A percentile compares a stretch with the other conserved stretches of the same genome.
Conservation (phyloP, 495 filamentous ascomycete genomes). For the Xylaria nigripes region DNA sequence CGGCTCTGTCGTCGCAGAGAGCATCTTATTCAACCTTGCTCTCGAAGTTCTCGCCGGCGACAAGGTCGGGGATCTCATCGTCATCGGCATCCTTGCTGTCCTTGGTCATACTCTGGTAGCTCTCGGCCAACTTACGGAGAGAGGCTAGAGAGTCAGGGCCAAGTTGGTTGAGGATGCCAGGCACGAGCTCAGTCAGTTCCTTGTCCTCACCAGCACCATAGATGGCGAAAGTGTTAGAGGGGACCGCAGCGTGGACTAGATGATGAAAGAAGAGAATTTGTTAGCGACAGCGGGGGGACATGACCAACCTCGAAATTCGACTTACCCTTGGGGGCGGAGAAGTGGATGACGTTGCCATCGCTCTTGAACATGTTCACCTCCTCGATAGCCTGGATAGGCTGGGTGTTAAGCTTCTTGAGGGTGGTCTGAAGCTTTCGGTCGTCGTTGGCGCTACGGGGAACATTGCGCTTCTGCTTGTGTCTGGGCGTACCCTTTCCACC, state of each 20-base stretch:
- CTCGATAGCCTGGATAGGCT: conserved; percentile 97
- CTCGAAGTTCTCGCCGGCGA: conserved; percentile 95
- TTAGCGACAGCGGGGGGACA: background rate
- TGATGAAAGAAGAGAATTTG: background rate
- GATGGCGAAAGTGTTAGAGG: conserved; percentile 96
- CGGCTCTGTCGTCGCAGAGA: background rate
- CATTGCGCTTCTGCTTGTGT: conserved; percentile 96
- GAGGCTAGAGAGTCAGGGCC: conserved; percentile 96
- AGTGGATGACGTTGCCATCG: conserved; percentile 99
- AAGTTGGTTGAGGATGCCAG: conserved; percentile 98
- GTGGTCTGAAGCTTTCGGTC: conserved; percentile 98
- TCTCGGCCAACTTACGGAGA: conserved; percentile 95
- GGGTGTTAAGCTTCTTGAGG: conserved; percentile 91
- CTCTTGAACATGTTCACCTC: conserved; percentile 99
- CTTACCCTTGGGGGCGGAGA: conserved; percentile 89
- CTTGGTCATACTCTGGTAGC: conserved; percentile 99
- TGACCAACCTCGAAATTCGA: conserved; percentile 5
- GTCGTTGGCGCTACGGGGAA: conserved; percentile 80
- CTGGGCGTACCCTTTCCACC: conserved; percentile 95
- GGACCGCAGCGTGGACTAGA: conserved; percentile 88
- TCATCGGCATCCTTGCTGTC: conserved; percentile 80
- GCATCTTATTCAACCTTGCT: conserved; percentile 74
- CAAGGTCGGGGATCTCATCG: conserved; percentile 92
- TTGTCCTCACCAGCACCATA: conserved; percentile 99
- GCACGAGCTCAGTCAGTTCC: conserved; percentile 98